Percentiles rank a stretch among this genome's conserved stretches.
Conservation (phyloP, 768 basidiomycete genomes). For the Leucocoprinus leucothites region DNA sequence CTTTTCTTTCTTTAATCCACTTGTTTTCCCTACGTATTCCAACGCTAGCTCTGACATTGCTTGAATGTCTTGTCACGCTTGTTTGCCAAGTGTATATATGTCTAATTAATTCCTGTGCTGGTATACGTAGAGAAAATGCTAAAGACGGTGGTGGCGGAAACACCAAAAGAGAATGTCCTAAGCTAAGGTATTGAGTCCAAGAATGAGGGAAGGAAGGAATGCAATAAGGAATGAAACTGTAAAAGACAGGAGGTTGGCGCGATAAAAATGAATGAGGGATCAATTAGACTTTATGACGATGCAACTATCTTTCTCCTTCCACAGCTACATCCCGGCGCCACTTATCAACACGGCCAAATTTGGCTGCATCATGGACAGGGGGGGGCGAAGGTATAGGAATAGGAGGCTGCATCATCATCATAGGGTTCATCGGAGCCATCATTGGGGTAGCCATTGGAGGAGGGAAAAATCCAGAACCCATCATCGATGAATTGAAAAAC, state of each 20-base stretch:
- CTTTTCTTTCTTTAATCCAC: background rate
- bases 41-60: background rate
- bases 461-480: slow-evolving; percentile 65
- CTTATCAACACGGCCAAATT: slow-evolving; percentile 70
- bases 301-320: slow-evolving; percentile 44
- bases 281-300: background rate
- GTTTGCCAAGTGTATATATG: slow-evolving; percentile 6
- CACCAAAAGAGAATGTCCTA: background rate
- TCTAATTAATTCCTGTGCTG: slow-evolving; percentile 12
- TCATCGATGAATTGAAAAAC: slow-evolving; percentile 68
- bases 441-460: slow-evolving; percentile 36
- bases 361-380: slow-evolving; percentile 59
- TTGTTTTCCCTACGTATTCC: background rate
- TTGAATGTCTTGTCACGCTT: background rate
- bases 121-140: slow-evolving; percentile 6
- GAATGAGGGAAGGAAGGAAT: background rate
- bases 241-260: background rate
- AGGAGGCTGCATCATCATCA: slow-evolving; percentile 42
- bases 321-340: slow-evolving; percentile 81
- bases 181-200: background rate
- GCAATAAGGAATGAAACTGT: background rate
- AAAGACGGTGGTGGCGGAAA: background rate
- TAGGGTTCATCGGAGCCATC: slow-evolving; percentile 36
- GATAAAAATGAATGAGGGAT: background rate
- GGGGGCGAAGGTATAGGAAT: slow-evolving; percentile 59